A percentile compares a stretch with the other conserved stretches of the same genome.
Evolutionary conservation across 441 rosid species (phyloP).

Genomic region (Pelargonium fulgidum): DNA sequence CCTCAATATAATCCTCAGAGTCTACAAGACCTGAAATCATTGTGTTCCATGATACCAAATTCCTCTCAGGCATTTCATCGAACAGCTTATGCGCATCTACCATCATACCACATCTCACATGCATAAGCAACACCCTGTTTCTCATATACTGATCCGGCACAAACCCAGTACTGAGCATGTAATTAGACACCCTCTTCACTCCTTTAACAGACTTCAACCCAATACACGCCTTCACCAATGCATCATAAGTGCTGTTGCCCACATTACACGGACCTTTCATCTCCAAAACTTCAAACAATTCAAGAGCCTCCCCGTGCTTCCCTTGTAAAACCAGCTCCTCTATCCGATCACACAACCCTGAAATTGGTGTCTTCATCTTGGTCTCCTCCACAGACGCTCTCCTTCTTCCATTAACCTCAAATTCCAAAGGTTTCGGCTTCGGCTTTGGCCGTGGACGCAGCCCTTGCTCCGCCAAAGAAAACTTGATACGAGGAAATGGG

Average conservation of each 20-base stretch:
- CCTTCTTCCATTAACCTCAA: constrained; percentile 21
- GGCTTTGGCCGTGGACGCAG: constrained; percentile 52
- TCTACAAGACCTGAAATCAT: constrained; percentile 59
- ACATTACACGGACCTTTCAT: constrained; percentile 42
- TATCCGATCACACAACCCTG: constrained; percentile 60
- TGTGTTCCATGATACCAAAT: constrained; percentile 57
- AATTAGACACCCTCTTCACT: constrained; percentile 61
- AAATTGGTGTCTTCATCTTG: constrained; percentile 34
- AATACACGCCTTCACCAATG: constrained; percentile 65
- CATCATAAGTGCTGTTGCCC: constrained; percentile 57
- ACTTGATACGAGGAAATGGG: constrained; percentile 35
- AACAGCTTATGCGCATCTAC: constrained; percentile 57
- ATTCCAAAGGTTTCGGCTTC: constrained; percentile 37
- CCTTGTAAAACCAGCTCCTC: constrained; percentile 56
- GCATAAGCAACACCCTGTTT: constrained; percentile 65
- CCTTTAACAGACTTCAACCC: constrained; percentile 58
- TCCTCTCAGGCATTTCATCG: constrained; percentile 75
- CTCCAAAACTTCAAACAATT: constrained; percentile 72
- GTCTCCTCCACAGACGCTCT: constrained; percentile 19
- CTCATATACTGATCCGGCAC: constrained; percentile 56
- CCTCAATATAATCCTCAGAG: constrained; percentile 53
- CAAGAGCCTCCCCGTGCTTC: constrained; percentile 62
- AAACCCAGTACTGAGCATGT: constrained; percentile 48
- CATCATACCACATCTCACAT: constrained; percentile 73
- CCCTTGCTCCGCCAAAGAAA: constrained; percentile 47